phyloP scores from a whole-genome alignment of 148 eudicot genomes.

The Drosera capensis region DNA sequence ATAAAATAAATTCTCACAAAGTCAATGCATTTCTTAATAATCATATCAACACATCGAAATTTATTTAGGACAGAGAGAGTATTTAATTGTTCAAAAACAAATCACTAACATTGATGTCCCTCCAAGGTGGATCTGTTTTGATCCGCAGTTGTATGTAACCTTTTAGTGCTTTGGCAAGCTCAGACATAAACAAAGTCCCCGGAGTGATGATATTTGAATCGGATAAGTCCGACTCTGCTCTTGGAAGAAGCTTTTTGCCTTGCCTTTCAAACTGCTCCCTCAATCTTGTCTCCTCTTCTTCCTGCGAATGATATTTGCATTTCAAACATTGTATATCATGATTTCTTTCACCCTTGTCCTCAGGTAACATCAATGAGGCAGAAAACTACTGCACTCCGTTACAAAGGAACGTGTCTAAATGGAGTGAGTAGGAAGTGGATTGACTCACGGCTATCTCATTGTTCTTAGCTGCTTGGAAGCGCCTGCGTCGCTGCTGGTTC shows the following conservation, averaged over 20 bases:
- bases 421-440: not conserved
- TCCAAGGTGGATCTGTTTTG: constrained; percentile 18
- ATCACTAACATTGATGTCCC: constrained; percentile 18
- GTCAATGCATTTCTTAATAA: too few relatives aligned
- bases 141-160: constrained; percentile 16
- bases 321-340: too few relatives aligned
- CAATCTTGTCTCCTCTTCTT: constrained; percentile 21
- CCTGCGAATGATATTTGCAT: too few relatives aligned
- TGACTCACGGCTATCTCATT: constrained; percentile 16
- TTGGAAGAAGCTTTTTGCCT: constrained; percentile 23
- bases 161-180: constrained; percentile 19
- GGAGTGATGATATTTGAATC: constrained; percentile 42
- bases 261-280: constrained; percentile 11
- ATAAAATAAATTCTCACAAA: too few relatives aligned
- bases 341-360: too few relatives aligned
- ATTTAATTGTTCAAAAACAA: not conserved
- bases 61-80: too few relatives aligned
- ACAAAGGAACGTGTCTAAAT: not conserved
- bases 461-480: constrained; percentile 19
- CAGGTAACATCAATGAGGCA: too few relatives aligned
- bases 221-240: constrained; percentile 15
- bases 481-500: constrained; percentile 36
- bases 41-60: too few relatives aligned
- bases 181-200: constrained; percentile 32
- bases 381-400: not conserved